These are phyloP conservation scores for Rhynchospora tenuis DNA, from an alignment of 176 grass and related monocot species.

Conservation along the genomic window DNA sequence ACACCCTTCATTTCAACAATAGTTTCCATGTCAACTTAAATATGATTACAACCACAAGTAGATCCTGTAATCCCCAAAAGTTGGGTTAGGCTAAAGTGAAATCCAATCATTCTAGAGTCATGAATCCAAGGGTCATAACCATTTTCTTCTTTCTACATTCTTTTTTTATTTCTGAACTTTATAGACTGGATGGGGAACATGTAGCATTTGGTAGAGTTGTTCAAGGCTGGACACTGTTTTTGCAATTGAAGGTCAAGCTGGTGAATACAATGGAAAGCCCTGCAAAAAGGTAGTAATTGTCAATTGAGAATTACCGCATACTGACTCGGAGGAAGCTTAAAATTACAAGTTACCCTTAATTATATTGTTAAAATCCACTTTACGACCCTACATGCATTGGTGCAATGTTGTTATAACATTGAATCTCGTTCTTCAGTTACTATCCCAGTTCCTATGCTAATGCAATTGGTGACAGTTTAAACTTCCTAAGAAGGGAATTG, in stretches of 20 bases:
- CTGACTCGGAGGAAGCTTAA: constrained; percentile 45
- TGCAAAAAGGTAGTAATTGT: constrained; percentile 73
- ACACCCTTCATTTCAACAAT: not conserved
- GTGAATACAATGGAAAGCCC: constrained; percentile 84
- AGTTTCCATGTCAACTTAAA: too few species aligned
- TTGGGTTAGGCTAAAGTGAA: too few species aligned
- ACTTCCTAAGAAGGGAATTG: not conserved
- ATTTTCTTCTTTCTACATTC: not conserved
- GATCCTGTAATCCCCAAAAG: too few species aligned
- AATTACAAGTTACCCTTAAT: not conserved
- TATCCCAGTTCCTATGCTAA: not conserved
- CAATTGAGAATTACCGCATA: constrained; percentile 78
- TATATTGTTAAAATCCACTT: not conserved
- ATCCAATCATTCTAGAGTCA: too few species aligned
- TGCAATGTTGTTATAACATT: not conserved
- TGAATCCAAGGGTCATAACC: too few species aligned
- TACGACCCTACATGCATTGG: too few species aligned
- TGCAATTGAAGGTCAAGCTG: constrained; percentile 83
- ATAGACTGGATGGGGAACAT: constrained; percentile 91
- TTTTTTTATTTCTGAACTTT: not conserved
- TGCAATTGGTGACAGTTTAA: not conserved
- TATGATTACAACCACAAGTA: too few species aligned
- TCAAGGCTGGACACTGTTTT: constrained; percentile 87
- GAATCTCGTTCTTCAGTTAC: not conserved
- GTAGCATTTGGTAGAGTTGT: constrained; percentile 81